phyloP scores from a whole-genome alignment of 495 filamentous ascomycete genomes.

The Annulohypoxylon moriforme region DNA sequence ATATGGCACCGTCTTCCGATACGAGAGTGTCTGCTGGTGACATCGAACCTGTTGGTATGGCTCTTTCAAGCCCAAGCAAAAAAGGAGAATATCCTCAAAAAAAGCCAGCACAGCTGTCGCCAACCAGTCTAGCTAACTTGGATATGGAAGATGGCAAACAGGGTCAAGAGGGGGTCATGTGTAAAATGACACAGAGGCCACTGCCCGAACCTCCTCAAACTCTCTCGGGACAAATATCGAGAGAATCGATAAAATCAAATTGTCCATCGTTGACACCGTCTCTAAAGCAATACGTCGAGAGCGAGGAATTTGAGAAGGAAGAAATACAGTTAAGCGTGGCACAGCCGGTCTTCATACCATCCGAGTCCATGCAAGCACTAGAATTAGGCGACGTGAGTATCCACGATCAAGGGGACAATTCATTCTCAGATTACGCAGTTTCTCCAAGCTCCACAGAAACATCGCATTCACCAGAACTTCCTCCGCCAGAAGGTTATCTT shows the following conservation, averaged over 20 bases:
- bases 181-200: constrained; percentile 52
- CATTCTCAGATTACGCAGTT: constrained; percentile 51
- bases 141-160: constrained; percentile 5
- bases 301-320: constrained; percentile 53
- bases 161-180: constrained; percentile 41
- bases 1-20: constrained; percentile 5
- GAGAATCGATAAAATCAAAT: constrained; percentile 38
- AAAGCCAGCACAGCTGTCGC: constrained; percentile 47
- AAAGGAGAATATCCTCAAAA: constrained; percentile 43
- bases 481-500: constrained; percentile 49
- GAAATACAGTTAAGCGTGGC: constrained; percentile 52
- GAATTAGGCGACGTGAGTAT: constrained; percentile 28
- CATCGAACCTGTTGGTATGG: constrained; percentile 3
- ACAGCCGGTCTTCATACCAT: constrained; percentile 37
- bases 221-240: constrained; percentile 41
- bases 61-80: constrained; percentile 20
- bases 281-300: constrained; percentile 53
- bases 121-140: neutral
- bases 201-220: constrained; percentile 53
- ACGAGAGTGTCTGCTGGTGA: constrained; percentile 35
- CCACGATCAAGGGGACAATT: constrained; percentile 38
- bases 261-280: constrained; percentile 56
- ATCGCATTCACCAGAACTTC: constrained; percentile 33
- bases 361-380: constrained; percentile 42
- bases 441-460: constrained; percentile 46